Percentiles rank a stretch among this genome's conserved stretches.
phyloP scores from a whole-genome alignment of 345 rosid species.

The Laguncularia racemosa region DNA sequence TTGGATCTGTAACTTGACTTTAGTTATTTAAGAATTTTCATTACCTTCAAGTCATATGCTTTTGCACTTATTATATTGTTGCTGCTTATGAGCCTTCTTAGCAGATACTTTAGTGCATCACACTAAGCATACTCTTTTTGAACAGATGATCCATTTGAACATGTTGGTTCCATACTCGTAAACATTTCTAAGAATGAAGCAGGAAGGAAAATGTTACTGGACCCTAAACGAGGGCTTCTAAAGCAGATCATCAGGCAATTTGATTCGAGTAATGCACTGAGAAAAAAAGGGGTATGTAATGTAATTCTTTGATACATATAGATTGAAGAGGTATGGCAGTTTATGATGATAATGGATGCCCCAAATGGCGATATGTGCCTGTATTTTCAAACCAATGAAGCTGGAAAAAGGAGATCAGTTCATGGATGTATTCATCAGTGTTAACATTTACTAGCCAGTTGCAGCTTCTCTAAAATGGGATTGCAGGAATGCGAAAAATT shows the following conservation, averaged over 20 bases:
- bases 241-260: slow-evolving; percentile 82
- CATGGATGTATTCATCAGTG: no score
- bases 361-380: not conserved
- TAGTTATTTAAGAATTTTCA: no score
- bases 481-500: no score
- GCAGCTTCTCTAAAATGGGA: no score
- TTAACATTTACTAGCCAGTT: no score
- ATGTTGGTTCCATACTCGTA: slow-evolving; percentile 86
- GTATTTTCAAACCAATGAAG: no score
- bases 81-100: no score
- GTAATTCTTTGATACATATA: slow-evolving; percentile 1
- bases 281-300: slow-evolving; percentile 79
- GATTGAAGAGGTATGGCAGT: not conserved
- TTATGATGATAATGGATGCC: no score
- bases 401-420: no score
- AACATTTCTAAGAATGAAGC: slow-evolving; percentile 80
- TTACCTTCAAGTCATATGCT: no score
- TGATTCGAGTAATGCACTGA: slow-evolving; percentile 55
- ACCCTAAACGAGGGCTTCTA: slow-evolving; percentile 66
- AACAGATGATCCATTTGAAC: slow-evolving; percentile 87
- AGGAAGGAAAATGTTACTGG: slow-evolving; percentile 73
- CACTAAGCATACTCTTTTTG: not conserved
- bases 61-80: no score
- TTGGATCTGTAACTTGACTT: no score
- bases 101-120: not conserved